Percentiles rank a stretch among this genome's conserved stretches.
phyloP scores from a whole-genome alignment of 208 protist genomes.

The Naegleria gruberi region DNA sequence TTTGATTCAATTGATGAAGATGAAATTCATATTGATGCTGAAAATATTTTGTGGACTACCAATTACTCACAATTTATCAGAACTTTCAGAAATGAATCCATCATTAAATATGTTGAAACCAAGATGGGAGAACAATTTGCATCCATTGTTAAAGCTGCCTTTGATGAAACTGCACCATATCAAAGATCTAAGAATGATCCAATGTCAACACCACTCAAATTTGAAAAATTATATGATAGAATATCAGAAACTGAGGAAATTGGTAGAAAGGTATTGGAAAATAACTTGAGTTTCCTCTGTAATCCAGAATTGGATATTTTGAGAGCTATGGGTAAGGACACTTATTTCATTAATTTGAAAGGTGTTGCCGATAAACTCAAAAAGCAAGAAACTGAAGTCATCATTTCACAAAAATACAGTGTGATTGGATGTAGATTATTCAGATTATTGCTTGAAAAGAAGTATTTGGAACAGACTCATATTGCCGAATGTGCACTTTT shows the following conservation, averaged over 20 bases:
- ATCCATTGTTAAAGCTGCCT: neutral
- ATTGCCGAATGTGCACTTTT: neutral
- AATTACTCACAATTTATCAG: conserved; percentile 16
- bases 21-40: neutral
- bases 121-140: neutral
- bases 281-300: neutral
- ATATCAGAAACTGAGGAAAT: neutral
- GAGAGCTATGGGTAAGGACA: neutral
- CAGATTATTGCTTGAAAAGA: neutral
- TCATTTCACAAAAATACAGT: conserved; percentile 3
- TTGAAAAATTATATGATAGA: neutral
- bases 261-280: neutral
- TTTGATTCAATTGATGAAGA: neutral
- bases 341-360: neutral
- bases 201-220: neutral
- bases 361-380: neutral
- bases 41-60: neutral
- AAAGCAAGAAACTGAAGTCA: neutral
- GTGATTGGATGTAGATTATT: conserved; percentile 12
- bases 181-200: conserved; percentile 4
- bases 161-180: neutral
- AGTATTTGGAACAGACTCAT: conserved; percentile 6
- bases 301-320: neutral
- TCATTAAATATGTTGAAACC: neutral
- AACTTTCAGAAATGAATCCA: conserved; percentile 6